Base-by-base conservation (phyloP, 2,329 filamentous ascomycete genomes). In the Thermothelomyces thermophilus region DNA sequence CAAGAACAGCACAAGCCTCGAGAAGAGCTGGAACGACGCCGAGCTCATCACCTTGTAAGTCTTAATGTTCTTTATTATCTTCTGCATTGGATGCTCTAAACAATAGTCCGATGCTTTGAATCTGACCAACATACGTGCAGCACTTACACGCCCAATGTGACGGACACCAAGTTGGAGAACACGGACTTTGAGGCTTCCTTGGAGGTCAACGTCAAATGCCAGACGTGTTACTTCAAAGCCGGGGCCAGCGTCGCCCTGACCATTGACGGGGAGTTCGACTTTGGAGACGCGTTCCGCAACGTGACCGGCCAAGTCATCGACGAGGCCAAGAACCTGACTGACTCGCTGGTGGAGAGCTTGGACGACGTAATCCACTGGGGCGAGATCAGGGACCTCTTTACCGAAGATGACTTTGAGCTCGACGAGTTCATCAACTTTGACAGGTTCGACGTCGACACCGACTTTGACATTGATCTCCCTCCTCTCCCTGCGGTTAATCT, bases 191-290 rank as follows among this genome's bases (percentile, higher is more conserved):
- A 57, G 11, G n/a, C n/a, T n/a, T n/a, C n/a, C n/a, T 51, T 56
- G 5, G 59, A 62, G 3, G 56, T 75, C n/a, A 64, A 73, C 42
- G 67, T 76, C 30, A 64, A 65, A 10, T 77, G 75, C 58, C 66
- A 63, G 3, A 72, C 63, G 4, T 79, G 76, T 57, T 79, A 79
- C 57, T 60, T 78, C 48, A 73, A 73, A 49, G 75, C 73, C 37
- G 60, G 56, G 5, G 73, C 71, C 10, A 70, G 61, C 9, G 71
- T 70, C 1, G 59, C 69, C 17, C 62, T 79, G 20, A 69, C 62
- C 0, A 64, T 76, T 8, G 62, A 66, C 3, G 64, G 65, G 7
- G 59, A 66, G 3, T 72, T 76, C 59, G 70, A 76, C 44, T 56
- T 65, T 19, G 65, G 52, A 4, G 51, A 66, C 19, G 60, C 61